Percentiles rank a stretch among this genome's conserved stretches.
Conservation (phyloP, 2,329 filamentous ascomycete species). For the Xylaria sp. region DNA sequence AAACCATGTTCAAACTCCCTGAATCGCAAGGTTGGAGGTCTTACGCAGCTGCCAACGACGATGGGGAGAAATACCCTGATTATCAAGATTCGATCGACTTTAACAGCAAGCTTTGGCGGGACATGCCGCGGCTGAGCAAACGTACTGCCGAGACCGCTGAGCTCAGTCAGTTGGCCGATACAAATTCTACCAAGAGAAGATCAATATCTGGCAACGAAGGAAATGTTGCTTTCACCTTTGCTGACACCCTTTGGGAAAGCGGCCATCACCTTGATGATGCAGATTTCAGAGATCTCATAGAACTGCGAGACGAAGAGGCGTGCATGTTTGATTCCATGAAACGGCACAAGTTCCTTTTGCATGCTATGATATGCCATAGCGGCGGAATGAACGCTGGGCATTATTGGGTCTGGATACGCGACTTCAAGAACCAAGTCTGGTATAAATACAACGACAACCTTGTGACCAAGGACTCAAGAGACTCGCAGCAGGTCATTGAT, state of each 20-base stretch:
- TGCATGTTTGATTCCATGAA: slow-evolving; percentile 72
- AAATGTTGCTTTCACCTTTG: slow-evolving; percentile 27
- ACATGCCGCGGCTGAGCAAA: slow-evolving; percentile 36
- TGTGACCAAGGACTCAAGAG: slow-evolving; percentile 74
- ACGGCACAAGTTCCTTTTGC: slow-evolving; percentile 80
- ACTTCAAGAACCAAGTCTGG: slow-evolving; percentile 85
- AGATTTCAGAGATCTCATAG: slow-evolving; percentile 59
- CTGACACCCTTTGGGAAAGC: slow-evolving; percentile 40
- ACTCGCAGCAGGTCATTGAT: slow-evolving; percentile 75
- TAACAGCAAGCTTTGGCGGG: slow-evolving; percentile 29
- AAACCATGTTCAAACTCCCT: slow-evolving; percentile 18
- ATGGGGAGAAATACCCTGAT: not conserved
- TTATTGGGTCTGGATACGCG: slow-evolving; percentile 97
- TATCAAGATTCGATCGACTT: slow-evolving; percentile 24
- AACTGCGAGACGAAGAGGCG: slow-evolving; percentile 52
- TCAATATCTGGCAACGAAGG: slow-evolving; percentile 7
- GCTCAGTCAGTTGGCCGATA: slow-evolving; percentile 20
- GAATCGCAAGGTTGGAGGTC: slow-evolving; percentile 12
- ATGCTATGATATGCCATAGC: slow-evolving; percentile 93
- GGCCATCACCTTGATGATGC: slow-evolving; percentile 53
- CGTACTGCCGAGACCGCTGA: slow-evolving; percentile 21
- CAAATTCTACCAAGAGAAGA: slow-evolving; percentile 33
- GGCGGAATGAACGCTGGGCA: slow-evolving; percentile 81
- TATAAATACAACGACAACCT: slow-evolving; percentile 92
- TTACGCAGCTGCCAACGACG: not conserved